These are phyloP conservation scores for Choricystis sp. DNA, from an alignment of 139 green algal species.

Conservation along the genomic window DNA sequence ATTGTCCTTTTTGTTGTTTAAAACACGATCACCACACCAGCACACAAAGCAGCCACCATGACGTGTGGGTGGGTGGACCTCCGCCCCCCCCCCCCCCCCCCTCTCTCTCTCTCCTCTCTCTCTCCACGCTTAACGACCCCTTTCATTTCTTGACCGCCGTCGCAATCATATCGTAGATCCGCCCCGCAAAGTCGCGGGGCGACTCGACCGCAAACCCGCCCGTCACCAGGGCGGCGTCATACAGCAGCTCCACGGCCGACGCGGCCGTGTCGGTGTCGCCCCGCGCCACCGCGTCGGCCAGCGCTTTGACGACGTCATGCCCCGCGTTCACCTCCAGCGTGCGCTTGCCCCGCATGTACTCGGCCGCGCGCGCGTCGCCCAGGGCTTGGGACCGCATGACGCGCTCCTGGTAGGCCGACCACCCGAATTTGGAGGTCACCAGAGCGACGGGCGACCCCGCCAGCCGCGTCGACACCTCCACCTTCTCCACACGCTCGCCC, in stretches of 20 bases:
- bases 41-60: neutral
- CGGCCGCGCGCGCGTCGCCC: constrained; percentile 72
- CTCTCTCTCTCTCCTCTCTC: neutral
- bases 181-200: constrained; percentile 50
- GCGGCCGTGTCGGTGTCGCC: neutral
- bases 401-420: constrained; percentile 95
- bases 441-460: constrained; percentile 81
- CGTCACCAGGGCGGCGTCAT: constrained; percentile 79
- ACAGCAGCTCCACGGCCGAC: constrained; percentile 56
- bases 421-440: constrained; percentile 94
- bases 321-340: constrained; percentile 96
- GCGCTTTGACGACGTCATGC: constrained; percentile 59
- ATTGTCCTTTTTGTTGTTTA: too few relatives aligned
- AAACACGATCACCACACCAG: too few relatives aligned
- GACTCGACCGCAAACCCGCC: constrained; percentile 43
- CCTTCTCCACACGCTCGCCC: constrained; percentile 60
- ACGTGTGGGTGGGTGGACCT: neutral
- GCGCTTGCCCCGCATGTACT: constrained; percentile 91
- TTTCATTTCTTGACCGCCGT: neutral
- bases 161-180: constrained; percentile 22
- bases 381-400: constrained; percentile 83
- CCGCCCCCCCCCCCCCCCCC: too few relatives aligned
- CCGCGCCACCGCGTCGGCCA: constrained; percentile 18
- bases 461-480: constrained; percentile 58
- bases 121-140: neutral